Conservation (phyloP, 177 flowering plant genomes). For the Tripterygium wilfordii region DNA sequence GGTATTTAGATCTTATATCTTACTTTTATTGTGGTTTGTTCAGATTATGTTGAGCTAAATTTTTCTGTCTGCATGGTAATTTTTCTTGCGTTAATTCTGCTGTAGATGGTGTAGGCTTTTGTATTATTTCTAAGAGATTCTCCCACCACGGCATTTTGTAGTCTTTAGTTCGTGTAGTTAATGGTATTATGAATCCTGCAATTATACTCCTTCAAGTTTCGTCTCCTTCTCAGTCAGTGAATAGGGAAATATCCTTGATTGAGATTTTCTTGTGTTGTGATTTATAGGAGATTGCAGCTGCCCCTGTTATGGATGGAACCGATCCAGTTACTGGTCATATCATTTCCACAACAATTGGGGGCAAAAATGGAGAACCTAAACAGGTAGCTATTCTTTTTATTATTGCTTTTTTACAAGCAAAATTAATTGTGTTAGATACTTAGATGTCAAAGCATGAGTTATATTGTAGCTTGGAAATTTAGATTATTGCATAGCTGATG, state of each 20-base stretch:
- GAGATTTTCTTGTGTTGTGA: neutral
- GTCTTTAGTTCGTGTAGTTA: no score
- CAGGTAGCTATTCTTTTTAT: slow-evolving; percentile 25
- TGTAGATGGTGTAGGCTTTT: no score
- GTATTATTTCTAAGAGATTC: no score
- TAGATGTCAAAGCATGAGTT: no score
- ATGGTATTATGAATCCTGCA: no score
- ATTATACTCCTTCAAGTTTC: neutral
- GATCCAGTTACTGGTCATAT: slow-evolving; percentile 60
- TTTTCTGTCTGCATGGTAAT: no score
- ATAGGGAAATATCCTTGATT: neutral
- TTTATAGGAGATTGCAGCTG: slow-evolving; percentile 50
- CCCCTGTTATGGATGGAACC: slow-evolving; percentile 46
- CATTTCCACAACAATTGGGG: slow-evolving; percentile 70
- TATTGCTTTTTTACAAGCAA: neutral
- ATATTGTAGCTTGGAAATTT: neutral
- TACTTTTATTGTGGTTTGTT: no score
- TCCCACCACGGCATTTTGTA: no score
- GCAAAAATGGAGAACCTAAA: slow-evolving; percentile 73
- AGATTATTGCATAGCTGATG: neutral
- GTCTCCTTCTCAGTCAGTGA: neutral
- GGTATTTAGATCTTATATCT: no score
- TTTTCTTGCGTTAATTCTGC: no score
- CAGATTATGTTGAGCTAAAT: no score
- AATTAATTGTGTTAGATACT: no score